Conservation (phyloP, 495 filamentous ascomycete genomes). For the Pseudotulostoma volvatum region DNA sequence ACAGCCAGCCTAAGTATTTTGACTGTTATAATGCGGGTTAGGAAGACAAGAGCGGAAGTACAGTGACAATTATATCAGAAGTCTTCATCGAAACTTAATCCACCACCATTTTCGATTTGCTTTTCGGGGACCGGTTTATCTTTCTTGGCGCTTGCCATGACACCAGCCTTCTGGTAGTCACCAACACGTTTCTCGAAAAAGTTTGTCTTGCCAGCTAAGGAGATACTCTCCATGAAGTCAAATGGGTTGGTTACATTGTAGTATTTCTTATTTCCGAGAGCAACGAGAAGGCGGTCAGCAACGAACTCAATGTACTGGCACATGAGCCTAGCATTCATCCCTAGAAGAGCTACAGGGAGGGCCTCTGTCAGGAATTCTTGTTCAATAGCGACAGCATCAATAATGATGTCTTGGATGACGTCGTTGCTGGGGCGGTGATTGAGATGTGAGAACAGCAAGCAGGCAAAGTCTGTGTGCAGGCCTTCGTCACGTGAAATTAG, state of each 20-base stretch:
- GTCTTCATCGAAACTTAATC: slow-evolving; percentile 91
- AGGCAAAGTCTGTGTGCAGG: slow-evolving; percentile 98
- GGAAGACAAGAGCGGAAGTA: not conserved
- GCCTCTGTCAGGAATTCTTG: slow-evolving; percentile 96
- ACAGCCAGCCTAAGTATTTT: not conserved
- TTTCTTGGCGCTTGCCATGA: slow-evolving; percentile 91
- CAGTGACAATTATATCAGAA: slow-evolving; percentile 43
- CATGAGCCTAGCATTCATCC: slow-evolving; percentile 96
- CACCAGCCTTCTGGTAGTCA: slow-evolving; percentile 98
- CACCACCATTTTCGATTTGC: slow-evolving; percentile 46
- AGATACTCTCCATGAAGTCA: slow-evolving; percentile 99
- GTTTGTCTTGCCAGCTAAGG: slow-evolving; percentile 96
- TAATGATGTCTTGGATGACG: slow-evolving; percentile 72
- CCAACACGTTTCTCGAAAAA: slow-evolving; percentile 99
- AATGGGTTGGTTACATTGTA: slow-evolving; percentile 92
- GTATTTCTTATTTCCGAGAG: slow-evolving; percentile 84
- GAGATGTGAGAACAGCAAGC: slow-evolving; percentile 86
- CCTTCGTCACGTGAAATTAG: slow-evolving; percentile 99
- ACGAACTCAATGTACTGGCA: slow-evolving; percentile 99
- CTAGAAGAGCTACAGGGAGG: slow-evolving; percentile 77
- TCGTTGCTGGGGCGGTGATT: slow-evolving; percentile 76
- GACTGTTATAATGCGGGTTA: not conserved
- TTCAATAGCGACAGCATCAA: slow-evolving; percentile 86
- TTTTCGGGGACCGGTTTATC: slow-evolving; percentile 37
- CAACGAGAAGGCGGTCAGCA: slow-evolving; percentile 80